Evolutionary conservation across 1,284 basidiomycete species (phyloP).

Genomic region (Tilletia horrida): DNA sequence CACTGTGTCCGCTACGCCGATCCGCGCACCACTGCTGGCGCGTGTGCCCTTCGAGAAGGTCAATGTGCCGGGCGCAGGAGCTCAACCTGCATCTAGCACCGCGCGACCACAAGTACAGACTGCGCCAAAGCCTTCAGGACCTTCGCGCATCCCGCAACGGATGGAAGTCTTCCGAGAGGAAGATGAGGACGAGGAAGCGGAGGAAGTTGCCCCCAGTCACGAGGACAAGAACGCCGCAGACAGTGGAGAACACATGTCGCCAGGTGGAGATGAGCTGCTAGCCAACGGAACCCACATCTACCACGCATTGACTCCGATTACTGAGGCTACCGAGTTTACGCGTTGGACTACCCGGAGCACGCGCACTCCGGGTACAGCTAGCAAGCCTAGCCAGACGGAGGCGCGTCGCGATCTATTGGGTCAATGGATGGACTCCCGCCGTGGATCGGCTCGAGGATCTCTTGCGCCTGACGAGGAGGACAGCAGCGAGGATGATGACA

Average conservation of each 20-base stretch:
- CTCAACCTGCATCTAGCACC: too few species aligned
- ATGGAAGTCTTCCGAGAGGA: slow-evolving; percentile 30
- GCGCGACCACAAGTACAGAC: too few species aligned
- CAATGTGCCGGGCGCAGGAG: not conserved
- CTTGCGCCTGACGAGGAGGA: slow-evolving; percentile 18
- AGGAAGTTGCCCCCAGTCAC: slow-evolving; percentile 23
- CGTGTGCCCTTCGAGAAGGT: slow-evolving; percentile 12
- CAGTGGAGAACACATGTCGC: slow-evolving; percentile 16
- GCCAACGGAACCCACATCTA: slow-evolving; percentile 25
- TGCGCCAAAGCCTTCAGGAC: too few species aligned
- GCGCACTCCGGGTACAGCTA: slow-evolving; percentile 35
- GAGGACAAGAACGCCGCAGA: not conserved
- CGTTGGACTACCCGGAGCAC: slow-evolving; percentile 32
- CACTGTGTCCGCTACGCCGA: not conserved
- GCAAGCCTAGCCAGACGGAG: slow-evolving; percentile 22
- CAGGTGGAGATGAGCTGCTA: not conserved
- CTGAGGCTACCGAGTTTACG: slow-evolving; percentile 44
- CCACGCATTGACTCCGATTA: slow-evolving; percentile 44
- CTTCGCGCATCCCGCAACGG: not conserved
- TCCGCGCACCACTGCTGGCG: slow-evolving; percentile 3
- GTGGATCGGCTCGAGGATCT: slow-evolving; percentile 10
- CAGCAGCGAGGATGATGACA: slow-evolving; percentile 25
- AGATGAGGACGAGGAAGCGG: slow-evolving; percentile 38
- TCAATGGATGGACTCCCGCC: slow-evolving; percentile 6
- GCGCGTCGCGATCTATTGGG: not conserved